Base-by-base conservation (phyloP, 371 early-diverging fungal genomes). In the Parasitella parasitica region DNA sequence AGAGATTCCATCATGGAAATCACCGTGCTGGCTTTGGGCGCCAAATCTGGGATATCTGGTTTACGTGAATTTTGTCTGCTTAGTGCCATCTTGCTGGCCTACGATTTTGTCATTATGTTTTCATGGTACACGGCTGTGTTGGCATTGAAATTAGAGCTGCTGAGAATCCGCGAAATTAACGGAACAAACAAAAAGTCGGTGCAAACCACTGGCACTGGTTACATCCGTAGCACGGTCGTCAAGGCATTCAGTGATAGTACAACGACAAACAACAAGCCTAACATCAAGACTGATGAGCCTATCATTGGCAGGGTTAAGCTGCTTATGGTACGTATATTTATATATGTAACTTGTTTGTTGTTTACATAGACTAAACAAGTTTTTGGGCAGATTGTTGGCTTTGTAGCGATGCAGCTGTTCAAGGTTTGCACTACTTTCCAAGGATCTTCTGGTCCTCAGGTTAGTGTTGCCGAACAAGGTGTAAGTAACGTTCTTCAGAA, bases 41-140 rank as follows among this genome's bases (percentile, higher is more conserved):
- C 92, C 57, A 76, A 89, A 54, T 88, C 93, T 5, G 91, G 91
- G 13, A 86, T 94, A 12, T 76, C 82, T 35, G 92, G 92, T 28
- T 73, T 97, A 38, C 82, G 84, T 55, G 91, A 93, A 69, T 93
- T 95, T 64, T 92, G 93, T 74, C 68, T 90, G 32, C 69, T 95
- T 26, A 90, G 93, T 34, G 89, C 91, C 16, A 84, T 94, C 49
- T 83, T 94, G 57, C 74, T 94, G 24, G 80, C 90, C 43, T 94
- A 91, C 67, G 96, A 97, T 72, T 85, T 88, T 63, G 63, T 91
- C 52, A 84, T 91, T 36, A 78, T 96, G 81, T 94, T 95, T 49
- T 92, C 95, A 12, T 86, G 94, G 72, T 96, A 90, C 69, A 82
- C 91, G 15, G 89, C 96, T 16, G 87, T 95, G 34, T 76, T 97